These are phyloP conservation scores for Neotropicomus parvogracilis DNA, from an alignment of 1,284 basidiomycete species.

Conservation along the genomic window DNA sequence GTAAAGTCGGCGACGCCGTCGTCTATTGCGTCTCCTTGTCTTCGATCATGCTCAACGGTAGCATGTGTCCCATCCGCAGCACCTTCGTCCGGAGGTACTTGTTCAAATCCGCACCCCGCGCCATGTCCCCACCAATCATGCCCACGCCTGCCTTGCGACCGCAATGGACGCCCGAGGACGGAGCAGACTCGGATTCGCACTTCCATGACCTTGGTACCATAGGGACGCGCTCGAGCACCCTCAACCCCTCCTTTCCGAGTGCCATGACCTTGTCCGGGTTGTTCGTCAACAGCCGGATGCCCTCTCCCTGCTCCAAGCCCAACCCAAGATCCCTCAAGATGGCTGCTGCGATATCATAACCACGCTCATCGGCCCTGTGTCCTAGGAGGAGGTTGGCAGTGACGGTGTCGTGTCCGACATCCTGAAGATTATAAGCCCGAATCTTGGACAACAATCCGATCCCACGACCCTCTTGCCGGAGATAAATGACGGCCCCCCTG, in stretches of 20 bases:
- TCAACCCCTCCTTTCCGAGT: constrained; percentile 79
- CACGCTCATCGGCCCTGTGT: constrained; percentile 90
- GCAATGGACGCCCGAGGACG: constrained; percentile 32
- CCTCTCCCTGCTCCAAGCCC: constrained; percentile 53
- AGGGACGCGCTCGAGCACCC: constrained; percentile 79
- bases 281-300: constrained; percentile 88
- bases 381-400: constrained; percentile 95
- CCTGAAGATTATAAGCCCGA: constrained; percentile 96
- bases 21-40: constrained; percentile 3
- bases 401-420: constrained; percentile 97
- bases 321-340: constrained; percentile 89
- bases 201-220: constrained; percentile 95
- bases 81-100: constrained; percentile 97
- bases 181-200: constrained; percentile 22
- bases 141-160: constrained; percentile 68
- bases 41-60: constrained; percentile 54
- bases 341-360: constrained; percentile 88
- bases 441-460: constrained; percentile 97
- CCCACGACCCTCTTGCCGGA: constrained; percentile 98
- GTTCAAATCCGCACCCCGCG: constrained; percentile 85
- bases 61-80: constrained; percentile 93
- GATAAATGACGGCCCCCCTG: constrained; percentile 93
- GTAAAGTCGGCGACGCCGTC: too few species aligned
- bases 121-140: constrained; percentile 78
- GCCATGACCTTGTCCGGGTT: constrained; percentile 97